These are phyloP conservation scores for Yamadazyma philogaea DNA, from an alignment of 805 yeast genomes.

Conservation along the genomic window DNA sequence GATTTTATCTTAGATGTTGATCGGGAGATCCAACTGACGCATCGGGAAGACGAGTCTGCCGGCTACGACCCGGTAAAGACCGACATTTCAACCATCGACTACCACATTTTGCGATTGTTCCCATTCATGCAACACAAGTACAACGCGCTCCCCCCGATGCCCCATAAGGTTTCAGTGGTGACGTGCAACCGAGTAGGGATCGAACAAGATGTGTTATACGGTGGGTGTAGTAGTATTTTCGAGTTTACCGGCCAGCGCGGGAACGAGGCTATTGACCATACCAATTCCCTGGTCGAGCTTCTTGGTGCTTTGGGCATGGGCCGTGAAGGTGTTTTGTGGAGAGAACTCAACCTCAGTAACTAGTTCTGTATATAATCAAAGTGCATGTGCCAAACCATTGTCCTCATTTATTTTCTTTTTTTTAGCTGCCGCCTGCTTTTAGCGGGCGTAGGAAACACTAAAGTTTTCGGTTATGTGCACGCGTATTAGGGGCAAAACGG, in stretches of 20 bases:
- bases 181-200: constrained; percentile 74
- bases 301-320: constrained; percentile 61
- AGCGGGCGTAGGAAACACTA: too few relatives aligned
- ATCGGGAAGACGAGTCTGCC: constrained; percentile 3
- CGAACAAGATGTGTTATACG: constrained; percentile 67
- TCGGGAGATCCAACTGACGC: background rate
- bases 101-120: constrained; percentile 71
- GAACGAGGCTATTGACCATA: constrained; percentile 33
- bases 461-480: too few relatives aligned
- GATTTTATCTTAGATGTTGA: background rate
- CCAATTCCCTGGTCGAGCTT: constrained; percentile 51
- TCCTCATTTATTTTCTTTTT: too few relatives aligned
- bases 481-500: too few relatives aligned
- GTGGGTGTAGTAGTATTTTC: constrained; percentile 60
- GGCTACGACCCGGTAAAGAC: constrained; percentile 32
- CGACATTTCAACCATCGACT: constrained; percentile 52
- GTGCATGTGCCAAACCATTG: too few relatives aligned
- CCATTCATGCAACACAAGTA: constrained; percentile 51
- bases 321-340: constrained; percentile 57
- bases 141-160: constrained; percentile 23
- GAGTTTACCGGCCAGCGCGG: constrained; percentile 42
- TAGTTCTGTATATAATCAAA: background rate
- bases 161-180: constrained; percentile 37
- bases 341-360: too few relatives aligned
- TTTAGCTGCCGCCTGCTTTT: too few relatives aligned